Evolutionary conservation across 164 flowering plant genomes (phyloP), one percentile per base, ranked within the genome.

Genomic region (Paratinospora sagittata): DNA sequence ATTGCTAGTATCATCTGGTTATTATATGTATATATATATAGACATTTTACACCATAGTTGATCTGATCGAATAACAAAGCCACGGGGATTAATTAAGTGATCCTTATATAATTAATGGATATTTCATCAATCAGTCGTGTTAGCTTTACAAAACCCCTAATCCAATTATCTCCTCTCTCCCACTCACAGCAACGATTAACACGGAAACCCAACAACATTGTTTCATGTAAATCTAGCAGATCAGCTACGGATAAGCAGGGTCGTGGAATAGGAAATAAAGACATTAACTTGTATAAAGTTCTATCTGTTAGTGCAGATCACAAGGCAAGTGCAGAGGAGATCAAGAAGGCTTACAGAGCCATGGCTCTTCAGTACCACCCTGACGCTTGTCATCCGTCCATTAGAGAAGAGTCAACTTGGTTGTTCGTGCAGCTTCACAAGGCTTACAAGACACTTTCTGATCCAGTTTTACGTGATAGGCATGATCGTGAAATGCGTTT

Each of bases 281-380:
- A n/a, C n/a, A n/a, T n/a, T 8, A 71, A 67, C 61, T 45, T 37
- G 27, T 75, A 75, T 34, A 8, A 74, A 68, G 61, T 78, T 70
- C 70, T 78, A 11, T 74, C 72, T 62, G 72, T 78, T 34, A 43
- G 67, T 36, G 74, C 71, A 0, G 70, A 77, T 21, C n/a, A n/a
- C n/a, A 73, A 73, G 11, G 78, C 62, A n/a, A 63, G 82, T 21
- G 8, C 69, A 62, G 76, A 77, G 19, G 81, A 82, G 27, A 78
- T 82, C 55, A 82, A 76, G 72, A 82, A 58, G 69, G 82, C 81
- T 24, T 82, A 80, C 49, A 75, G 80, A 60, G 21, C 12, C 57
- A 73, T 66, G 81, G 78, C 80, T 39, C 80, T 72, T 63, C 66
- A 61, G 37, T 77, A 49, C 36, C 84, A 82, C 71, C 84, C 84